Evolutionary conservation across 2,329 filamentous ascomycete species (phyloP).

Genomic region (Xylaria sp.): DNA sequence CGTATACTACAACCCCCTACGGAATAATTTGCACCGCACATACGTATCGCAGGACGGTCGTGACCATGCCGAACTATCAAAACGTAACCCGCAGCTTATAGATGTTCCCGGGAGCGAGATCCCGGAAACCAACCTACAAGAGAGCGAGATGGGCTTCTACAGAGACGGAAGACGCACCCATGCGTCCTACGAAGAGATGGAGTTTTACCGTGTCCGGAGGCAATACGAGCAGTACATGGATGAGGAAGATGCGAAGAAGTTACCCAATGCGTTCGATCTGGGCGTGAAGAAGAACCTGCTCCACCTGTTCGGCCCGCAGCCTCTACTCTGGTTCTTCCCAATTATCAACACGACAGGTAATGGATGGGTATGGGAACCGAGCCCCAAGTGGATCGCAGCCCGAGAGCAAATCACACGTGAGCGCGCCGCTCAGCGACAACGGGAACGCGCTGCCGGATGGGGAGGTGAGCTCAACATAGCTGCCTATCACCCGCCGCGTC

Average conservation of each 20-base stretch:
- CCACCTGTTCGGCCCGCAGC: slow-evolving; percentile 74
- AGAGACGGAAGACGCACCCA: slow-evolving; percentile 36
- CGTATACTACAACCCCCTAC: slow-evolving; percentile 77
- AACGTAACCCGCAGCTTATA: slow-evolving; percentile 66
- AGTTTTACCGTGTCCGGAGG: slow-evolving; percentile 49
- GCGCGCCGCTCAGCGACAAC: slow-evolving; percentile 53
- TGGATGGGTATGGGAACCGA: slow-evolving; percentile 92
- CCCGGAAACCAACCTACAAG: slow-evolving; percentile 74
- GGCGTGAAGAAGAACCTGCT: slow-evolving; percentile 73
- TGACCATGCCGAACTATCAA: slow-evolving; percentile 46
- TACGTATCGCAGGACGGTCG: slow-evolving; percentile 51
- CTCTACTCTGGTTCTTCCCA: slow-evolving; percentile 71
- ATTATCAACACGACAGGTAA: slow-evolving; percentile 82
- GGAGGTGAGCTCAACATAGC: slow-evolving; percentile 38
- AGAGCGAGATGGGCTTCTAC: slow-evolving; percentile 60
- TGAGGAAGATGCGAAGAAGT: slow-evolving; percentile 77
- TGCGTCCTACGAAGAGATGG: slow-evolving; percentile 50
- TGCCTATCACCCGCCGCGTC: slow-evolving; percentile 22
- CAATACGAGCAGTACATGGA: slow-evolving; percentile 73
- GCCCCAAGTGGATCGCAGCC: slow-evolving; percentile 68
- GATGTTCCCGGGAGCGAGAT: slow-evolving; percentile 79
- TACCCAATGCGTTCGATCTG: slow-evolving; percentile 91
- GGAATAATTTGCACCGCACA: slow-evolving; percentile 62
- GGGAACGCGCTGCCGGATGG: slow-evolving; percentile 65
- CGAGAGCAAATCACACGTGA: slow-evolving; percentile 57